Base-by-base conservation (phyloP, 2,329 filamentous ascomycete genomes). In the Penicillium decumbens region DNA sequence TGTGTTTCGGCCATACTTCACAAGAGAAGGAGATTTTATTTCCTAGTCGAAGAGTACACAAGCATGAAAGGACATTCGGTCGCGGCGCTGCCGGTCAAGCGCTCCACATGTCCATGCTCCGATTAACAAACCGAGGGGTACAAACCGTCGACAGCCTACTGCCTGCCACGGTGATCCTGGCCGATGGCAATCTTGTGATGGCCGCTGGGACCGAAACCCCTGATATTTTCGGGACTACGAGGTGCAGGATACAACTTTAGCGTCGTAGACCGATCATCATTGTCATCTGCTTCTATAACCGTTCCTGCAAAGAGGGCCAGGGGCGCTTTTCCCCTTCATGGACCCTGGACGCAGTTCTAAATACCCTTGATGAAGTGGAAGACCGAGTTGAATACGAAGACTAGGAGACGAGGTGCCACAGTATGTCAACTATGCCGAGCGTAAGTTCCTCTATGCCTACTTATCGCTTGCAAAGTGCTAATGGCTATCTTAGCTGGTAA, bases 91-190 rank as follows among this genome's bases (percentile, higher is more conserved):
- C 32, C n/a, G n/a, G 32, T 18, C 32, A 7, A 18, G 6, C 13
- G n/a, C 32, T 6, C 32, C 32, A 4, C 32, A 33, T 33, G n/a
- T 0, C 13, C 15, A 18, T 18, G 15, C 1, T 18, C 6, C n/a
- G 8, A 33, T 18, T 18, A 33, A 33, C n/a, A 33, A 15, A 39
- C 18, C 8, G 20, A 24, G 18, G 20, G 35, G 23, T 12, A 39
- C 69, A 84, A 6, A 72, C 72, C 0, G 76, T 80, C 43, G 79
- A 80, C 63, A 74, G 75, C 51, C 66, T 80, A 6, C 70, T 64
- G 1, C 61, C 65, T 0, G 69, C 62, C 8, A 67, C 64, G 1
- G 60, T 75, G 0, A 73, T 76, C 1, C 62, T 75, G 8, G 72
- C 73, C 0, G 63, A 71, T 45, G 74, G 74, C 0, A 55, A 58